Evolutionary conservation across 2,329 filamentous ascomycete species (phyloP).

Genomic region (Pseudogymnoascus sp.): DNA sequence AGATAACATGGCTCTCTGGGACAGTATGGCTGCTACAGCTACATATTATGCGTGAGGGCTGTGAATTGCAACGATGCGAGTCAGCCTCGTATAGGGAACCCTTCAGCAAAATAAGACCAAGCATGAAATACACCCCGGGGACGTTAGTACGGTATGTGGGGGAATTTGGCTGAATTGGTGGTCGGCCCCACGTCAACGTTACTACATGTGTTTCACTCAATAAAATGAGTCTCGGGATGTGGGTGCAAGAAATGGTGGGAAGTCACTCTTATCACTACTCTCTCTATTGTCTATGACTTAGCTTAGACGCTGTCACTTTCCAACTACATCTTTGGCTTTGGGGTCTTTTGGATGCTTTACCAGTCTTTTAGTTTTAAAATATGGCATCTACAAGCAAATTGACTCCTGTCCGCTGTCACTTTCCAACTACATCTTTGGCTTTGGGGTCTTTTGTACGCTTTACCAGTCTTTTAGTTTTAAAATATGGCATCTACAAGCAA

Average conservation of each 20-base stretch:
- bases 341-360: background rate
- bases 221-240: background rate
- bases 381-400: background rate
- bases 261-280: background rate
- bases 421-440: background rate
- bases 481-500: background rate
- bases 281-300: background rate
- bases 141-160: background rate
- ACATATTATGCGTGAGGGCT: background rate
- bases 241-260: background rate
- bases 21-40: background rate
- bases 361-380: background rate
- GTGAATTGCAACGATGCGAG: background rate
- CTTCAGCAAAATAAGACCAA: background rate
- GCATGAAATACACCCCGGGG: background rate
- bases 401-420: conserved; percentile 36
- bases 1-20: background rate
- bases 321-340: background rate
- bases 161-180: background rate
- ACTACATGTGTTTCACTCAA: background rate
- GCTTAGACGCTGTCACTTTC: background rate
- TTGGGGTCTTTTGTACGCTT: background rate
- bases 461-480: background rate
- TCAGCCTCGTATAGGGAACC: background rate
- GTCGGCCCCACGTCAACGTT: background rate